Conservation (phyloP, 179 eudicot species). For the Amaranthus tricolor region DNA sequence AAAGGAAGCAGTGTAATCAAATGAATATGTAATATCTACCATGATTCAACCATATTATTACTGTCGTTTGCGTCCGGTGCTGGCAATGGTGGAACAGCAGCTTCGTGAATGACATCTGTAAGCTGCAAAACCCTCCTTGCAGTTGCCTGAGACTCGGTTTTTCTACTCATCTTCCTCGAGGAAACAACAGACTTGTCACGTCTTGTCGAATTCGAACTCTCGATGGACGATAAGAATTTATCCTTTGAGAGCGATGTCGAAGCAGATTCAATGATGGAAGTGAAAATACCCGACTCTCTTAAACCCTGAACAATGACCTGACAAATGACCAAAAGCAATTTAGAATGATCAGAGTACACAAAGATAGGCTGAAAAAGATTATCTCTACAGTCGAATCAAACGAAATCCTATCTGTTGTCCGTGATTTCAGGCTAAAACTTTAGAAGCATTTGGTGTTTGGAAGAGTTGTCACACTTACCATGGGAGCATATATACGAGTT, state of each 20-base stretch:
- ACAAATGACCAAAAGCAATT: conserved; percentile 16
- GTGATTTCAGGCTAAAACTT: too few relatives aligned
- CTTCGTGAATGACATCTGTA: conserved; percentile 34
- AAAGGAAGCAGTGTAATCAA: conserved; percentile 9
- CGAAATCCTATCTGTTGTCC: too few relatives aligned
- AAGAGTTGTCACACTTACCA: conserved; percentile 46
- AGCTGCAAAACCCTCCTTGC: conserved; percentile 47
- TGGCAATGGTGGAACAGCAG: conserved; percentile 68
- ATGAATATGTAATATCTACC: conserved; percentile 1
- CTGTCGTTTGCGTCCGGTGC: conserved; percentile 43
- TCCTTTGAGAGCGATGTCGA: conserved; percentile 45
- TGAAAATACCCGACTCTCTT: conserved; percentile 68
- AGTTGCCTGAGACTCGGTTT: conserved; percentile 44
- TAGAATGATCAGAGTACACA: too few relatives aligned
- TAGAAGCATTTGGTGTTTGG: too few relatives aligned
- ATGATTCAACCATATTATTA: conserved; percentile 31
- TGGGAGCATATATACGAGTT: conserved; percentile 83
- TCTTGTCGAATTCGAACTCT: conserved; percentile 49
- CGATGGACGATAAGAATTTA: conserved; percentile 51
- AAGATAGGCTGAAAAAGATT: not conserved
- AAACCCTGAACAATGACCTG: conserved; percentile 79
- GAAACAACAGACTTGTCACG: conserved; percentile 24
- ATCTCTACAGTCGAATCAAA: too few relatives aligned
- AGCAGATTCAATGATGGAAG: conserved; percentile 55
- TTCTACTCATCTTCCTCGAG: conserved; percentile 50